Evolutionary conservation across 2,329 filamentous ascomycete genomes (phyloP).

Genomic region (Calonectria pteridis): DNA sequence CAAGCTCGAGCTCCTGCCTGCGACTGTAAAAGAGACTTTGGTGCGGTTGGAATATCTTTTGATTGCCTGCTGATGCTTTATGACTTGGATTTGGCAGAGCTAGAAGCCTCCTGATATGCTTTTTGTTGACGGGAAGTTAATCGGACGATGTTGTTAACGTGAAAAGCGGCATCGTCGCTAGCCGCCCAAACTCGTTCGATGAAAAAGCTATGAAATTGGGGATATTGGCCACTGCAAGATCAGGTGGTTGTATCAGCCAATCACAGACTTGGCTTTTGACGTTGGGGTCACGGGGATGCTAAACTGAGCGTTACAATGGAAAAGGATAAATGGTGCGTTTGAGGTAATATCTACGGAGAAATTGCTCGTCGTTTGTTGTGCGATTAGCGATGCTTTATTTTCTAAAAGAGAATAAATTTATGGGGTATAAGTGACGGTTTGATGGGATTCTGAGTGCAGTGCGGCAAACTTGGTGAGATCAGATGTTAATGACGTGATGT

Average conservation of each 20-base stretch:
- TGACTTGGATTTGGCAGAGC: background rate
- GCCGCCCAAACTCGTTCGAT: constrained; percentile 7
- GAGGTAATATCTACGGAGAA: background rate
- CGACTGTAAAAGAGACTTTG: background rate
- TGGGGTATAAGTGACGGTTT: background rate
- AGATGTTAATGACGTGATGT: constrained; percentile 10
- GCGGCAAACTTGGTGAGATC: background rate
- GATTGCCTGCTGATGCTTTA: background rate
- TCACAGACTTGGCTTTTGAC: constrained; percentile 34
- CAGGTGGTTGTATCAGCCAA: constrained; percentile 33
- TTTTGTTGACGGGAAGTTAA: background rate
- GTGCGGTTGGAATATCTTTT: constrained; percentile 3
- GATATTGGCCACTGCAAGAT: constrained; percentile 9
- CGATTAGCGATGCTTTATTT: constrained; percentile 33
- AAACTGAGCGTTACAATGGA: constrained; percentile 22
- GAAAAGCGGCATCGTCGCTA: constrained; percentile 5
- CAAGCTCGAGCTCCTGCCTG: background rate
- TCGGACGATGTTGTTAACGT: constrained; percentile 8
- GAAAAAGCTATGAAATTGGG: constrained; percentile 10
- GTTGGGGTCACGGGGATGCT: constrained; percentile 40
- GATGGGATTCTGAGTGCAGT: background rate
- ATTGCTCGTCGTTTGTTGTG: background rate
- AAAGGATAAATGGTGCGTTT: constrained; percentile 4
- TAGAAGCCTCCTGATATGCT: background rate
- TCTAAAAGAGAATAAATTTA: background rate